Conservation (phyloP, 2,329 filamentous ascomycete species). For the Pseudogymnoascus sp. region DNA sequence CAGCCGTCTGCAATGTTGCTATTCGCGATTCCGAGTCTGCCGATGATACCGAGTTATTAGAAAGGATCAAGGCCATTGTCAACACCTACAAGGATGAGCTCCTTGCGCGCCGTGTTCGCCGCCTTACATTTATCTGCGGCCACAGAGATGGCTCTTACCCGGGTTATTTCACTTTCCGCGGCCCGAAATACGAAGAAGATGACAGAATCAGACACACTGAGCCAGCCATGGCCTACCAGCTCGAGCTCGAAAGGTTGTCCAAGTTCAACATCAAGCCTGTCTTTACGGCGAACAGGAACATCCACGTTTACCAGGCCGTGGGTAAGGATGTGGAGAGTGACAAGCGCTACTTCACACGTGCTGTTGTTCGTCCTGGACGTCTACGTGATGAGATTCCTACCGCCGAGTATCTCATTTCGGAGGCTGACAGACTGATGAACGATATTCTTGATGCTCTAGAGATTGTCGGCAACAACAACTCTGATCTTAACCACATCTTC, state of each 20-base stretch:
- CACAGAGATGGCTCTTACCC: conserved; percentile 91
- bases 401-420: conserved; percentile 96
- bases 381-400: conserved; percentile 96
- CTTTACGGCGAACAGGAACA: conserved; percentile 98
- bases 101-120: conserved; percentile 70
- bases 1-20: conserved; percentile 86
- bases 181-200: conserved; percentile 82
- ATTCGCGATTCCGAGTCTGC: conserved; percentile 79
- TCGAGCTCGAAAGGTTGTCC: conserved; percentile 84
- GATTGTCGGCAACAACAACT: conserved; percentile 98
- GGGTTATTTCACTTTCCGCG: conserved; percentile 97
- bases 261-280: conserved; percentile 99
- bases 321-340: conserved; percentile 93
- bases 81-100: conserved; percentile 79
- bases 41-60: conserved; percentile 73
- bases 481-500: conserved; percentile 99
- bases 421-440: conserved; percentile 92
- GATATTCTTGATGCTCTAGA: conserved; percentile 96
- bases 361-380: conserved; percentile 87
- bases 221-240: conserved; percentile 95
- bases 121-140: conserved; percentile 92
- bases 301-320: conserved; percentile 95
- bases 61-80: conserved; percentile 68
- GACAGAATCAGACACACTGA: conserved; percentile 95
- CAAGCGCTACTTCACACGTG: conserved; percentile 97